Percentiles rank a stretch among this genome's conserved stretches.
These are phyloP conservation scores for Chrysoporthe puriensis DNA, from an alignment of 2,329 filamentous ascomycete genomes.

Conservation along the genomic window DNA sequence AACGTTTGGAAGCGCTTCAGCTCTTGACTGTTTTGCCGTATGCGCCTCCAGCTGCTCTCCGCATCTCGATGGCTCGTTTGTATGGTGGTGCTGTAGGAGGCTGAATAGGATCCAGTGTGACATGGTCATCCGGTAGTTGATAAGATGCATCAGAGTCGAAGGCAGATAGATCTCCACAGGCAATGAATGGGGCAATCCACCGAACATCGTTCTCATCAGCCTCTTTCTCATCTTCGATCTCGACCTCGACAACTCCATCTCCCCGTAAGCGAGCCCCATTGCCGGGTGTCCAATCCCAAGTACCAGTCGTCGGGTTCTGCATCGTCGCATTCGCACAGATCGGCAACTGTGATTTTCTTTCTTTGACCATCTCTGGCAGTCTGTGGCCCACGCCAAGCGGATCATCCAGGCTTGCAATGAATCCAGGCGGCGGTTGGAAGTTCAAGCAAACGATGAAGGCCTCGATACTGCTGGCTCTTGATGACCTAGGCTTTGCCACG, in stretches of 20 bases:
- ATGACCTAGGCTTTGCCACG: constrained; percentile 92
- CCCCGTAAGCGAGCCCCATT: constrained; percentile 7
- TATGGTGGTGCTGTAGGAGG: constrained; percentile 96
- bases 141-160: constrained; percentile 98
- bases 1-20: background rate
- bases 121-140: constrained; percentile 80
- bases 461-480: constrained; percentile 93
- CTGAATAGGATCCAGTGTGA: constrained; percentile 89
- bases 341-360: constrained; percentile 45
- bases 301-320: constrained; percentile 50
- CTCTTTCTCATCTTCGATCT: constrained; percentile 51
- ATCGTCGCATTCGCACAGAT: constrained; percentile 46
- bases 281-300: constrained; percentile 45
- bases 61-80: constrained; percentile 84
- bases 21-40: constrained; percentile 68
- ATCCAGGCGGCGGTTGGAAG: constrained; percentile 79
- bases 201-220: constrained; percentile 51
- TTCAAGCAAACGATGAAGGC: constrained; percentile 95
- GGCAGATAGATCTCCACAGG: constrained; percentile 92
- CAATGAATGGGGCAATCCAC: constrained; percentile 95
- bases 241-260: constrained; percentile 50
- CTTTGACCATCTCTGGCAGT: constrained; percentile 53
- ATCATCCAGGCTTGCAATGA: constrained; percentile 74
- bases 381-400: constrained; percentile 69
- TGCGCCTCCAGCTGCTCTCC: constrained; percentile 74